Percentiles rank a stretch among this genome's conserved stretches.
Conservation (phyloP, 2,329 filamentous ascomycete species). For the Bipolaris oryzae region DNA sequence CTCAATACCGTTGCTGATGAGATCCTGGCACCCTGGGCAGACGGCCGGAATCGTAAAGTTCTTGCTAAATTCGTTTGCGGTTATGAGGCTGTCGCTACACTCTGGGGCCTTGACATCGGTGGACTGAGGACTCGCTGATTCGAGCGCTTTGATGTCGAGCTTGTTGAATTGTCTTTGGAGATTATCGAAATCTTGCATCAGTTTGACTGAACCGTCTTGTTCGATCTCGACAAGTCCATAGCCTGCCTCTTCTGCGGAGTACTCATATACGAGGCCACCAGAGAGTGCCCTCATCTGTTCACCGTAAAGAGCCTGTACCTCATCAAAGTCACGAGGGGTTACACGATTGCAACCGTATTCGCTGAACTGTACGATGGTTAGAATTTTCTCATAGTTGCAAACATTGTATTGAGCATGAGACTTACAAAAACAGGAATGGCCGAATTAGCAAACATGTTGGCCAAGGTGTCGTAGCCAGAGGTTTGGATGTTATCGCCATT, state of each 20-base stretch:
- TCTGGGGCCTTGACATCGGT: constrained; percentile 63
- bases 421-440: constrained; percentile 72
- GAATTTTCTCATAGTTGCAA: no score
- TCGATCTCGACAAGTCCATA: constrained; percentile 57
- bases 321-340: constrained; percentile 73
- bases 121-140: constrained; percentile 65
- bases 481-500: constrained; percentile 68
- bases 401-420: not conserved
- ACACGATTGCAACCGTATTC: constrained; percentile 77
- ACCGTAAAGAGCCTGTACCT: constrained; percentile 75
- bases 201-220: constrained; percentile 50
- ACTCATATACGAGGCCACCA: constrained; percentile 83
- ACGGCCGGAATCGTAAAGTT: constrained; percentile 79
- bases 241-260: constrained; percentile 70
- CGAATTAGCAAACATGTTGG: constrained; percentile 67
- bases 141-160: constrained; percentile 72
- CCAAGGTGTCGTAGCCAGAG: constrained; percentile 66
- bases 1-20: constrained; percentile 78
- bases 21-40: constrained; percentile 69
- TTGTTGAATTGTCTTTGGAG: constrained; percentile 76
- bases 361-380: constrained; percentile 59
- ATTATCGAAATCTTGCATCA: constrained; percentile 63
- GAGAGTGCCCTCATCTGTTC: constrained; percentile 73
- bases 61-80: constrained; percentile 67
- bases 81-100: constrained; percentile 72